Percentiles rank a stretch among this genome's conserved stretches.
phyloP scores from a whole-genome alignment of 306 rosid genomes.

The Cucurbita moschata region DNA sequence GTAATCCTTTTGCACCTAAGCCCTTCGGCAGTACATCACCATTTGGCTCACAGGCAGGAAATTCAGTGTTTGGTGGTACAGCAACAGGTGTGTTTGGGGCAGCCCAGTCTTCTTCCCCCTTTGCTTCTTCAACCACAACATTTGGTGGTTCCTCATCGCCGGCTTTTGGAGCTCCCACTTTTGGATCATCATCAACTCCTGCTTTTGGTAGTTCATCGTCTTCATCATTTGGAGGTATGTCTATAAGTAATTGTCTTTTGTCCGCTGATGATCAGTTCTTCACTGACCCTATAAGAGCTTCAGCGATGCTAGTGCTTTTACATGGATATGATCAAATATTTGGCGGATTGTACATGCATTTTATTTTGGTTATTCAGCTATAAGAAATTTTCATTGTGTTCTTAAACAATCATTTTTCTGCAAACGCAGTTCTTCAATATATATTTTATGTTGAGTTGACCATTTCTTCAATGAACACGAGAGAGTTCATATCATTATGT shows the following conservation, averaged over 20 bases:
- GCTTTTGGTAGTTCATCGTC: constrained; percentile 47
- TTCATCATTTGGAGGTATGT: constrained; percentile 48
- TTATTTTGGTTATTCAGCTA: not conserved
- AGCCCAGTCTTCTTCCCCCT: constrained; percentile 55
- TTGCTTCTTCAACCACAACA: constrained; percentile 41
- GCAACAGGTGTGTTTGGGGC: constrained; percentile 90
- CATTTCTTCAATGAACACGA: not conserved
- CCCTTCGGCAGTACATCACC: constrained; percentile 71
- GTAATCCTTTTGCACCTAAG: constrained; percentile 68
- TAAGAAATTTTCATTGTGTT: not conserved
- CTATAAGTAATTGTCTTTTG: not conserved
- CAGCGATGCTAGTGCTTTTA: not conserved
- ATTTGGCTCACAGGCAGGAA: constrained; percentile 58
- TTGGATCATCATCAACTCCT: constrained; percentile 63
- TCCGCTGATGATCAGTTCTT: not conserved
- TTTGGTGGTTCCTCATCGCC: constrained; percentile 60
- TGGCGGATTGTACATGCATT: not conserved
- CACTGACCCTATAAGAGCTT: not conserved
- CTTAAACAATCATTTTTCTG: not conserved
- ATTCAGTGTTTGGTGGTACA: constrained; percentile 70
- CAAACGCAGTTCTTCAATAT: not conserved
- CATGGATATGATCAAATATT: not conserved
- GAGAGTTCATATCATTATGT: not conserved
- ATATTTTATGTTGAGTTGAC: not conserved
- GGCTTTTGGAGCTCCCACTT: constrained; percentile 63